Evolutionary conservation across 805 yeast species (phyloP).

Genomic region (Metschnikowia gelsemii): DNA sequence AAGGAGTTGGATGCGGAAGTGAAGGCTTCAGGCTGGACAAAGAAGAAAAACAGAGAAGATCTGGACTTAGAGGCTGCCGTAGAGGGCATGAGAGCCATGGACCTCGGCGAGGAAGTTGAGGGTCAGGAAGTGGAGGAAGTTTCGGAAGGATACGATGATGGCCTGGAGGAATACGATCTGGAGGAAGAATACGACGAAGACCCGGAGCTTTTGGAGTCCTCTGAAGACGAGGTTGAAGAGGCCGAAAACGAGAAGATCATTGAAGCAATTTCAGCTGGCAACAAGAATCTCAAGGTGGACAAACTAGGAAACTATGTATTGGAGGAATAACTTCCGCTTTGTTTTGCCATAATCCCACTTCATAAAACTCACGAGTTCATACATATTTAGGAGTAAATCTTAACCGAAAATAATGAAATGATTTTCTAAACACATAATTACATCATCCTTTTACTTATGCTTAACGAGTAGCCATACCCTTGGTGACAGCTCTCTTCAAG

Average conservation of each 20-base stretch:
- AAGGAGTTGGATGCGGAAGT: constrained; percentile 80
- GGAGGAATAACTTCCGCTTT: constrained; percentile 34
- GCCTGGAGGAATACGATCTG: constrained; percentile 29
- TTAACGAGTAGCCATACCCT: constrained; percentile 98
- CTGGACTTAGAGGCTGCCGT: constrained; percentile 78
- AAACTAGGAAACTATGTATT: constrained; percentile 78
- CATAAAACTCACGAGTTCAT: constrained; percentile 5
- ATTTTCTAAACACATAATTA: constrained; percentile 23
- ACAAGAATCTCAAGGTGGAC: constrained; percentile 70
- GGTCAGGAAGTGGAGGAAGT: constrained; percentile 54
- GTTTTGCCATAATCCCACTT: background rate
- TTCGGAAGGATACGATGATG: constrained; percentile 27
- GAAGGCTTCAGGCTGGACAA: constrained; percentile 83
- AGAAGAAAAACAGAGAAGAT: constrained; percentile 40
- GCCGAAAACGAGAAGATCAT: constrained; percentile 57
- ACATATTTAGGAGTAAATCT: constrained; percentile 6
- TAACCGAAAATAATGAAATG: constrained; percentile 16
- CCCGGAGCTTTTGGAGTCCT: constrained; percentile 21
- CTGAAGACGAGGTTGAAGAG: constrained; percentile 28
- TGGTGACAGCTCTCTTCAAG: constrained; percentile 98
- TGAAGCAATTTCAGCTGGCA: constrained; percentile 65
- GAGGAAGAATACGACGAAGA: constrained; percentile 38
- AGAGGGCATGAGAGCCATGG: constrained; percentile 56
- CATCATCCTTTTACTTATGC: constrained; percentile 23
- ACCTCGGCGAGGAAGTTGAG: constrained; percentile 25